A percentile compares a stretch with the other conserved stretches of the same genome.
These are phyloP conservation scores for Trichosanthes truncata DNA, from an alignment of 306 rosid genomes.

Conservation along the genomic window DNA sequence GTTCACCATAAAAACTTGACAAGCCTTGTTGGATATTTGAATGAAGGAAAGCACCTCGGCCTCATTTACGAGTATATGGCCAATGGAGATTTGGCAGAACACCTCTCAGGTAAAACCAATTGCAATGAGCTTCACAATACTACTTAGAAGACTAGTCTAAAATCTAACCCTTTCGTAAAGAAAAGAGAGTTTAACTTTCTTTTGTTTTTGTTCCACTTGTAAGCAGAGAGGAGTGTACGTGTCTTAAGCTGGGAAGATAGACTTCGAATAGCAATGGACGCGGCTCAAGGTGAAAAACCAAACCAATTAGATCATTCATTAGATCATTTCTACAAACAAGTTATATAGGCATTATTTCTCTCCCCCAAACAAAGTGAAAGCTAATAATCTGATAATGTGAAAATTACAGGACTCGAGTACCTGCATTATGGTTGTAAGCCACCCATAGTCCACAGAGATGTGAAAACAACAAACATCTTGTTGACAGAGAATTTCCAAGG, in stretches of 20 bases:
- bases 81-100: slow-evolving; percentile 18
- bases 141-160: background rate
- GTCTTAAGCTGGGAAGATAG: slow-evolving; percentile 29
- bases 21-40: slow-evolving; percentile 26
- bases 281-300: slow-evolving; percentile 25
- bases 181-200: background rate
- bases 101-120: slow-evolving; percentile 9
- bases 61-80: slow-evolving; percentile 25
- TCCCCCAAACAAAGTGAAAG: background rate
- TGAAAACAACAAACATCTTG: slow-evolving; percentile 27
- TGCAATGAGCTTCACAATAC: background rate
- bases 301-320: background rate
- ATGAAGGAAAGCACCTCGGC: slow-evolving; percentile 15
- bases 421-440: slow-evolving; percentile 43
- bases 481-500: slow-evolving; percentile 23
- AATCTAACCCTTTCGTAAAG: background rate
- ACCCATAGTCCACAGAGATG: slow-evolving; percentile 30
- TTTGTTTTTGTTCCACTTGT: background rate
- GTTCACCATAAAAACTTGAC: slow-evolving; percentile 29
- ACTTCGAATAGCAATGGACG: slow-evolving; percentile 27
- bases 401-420: slow-evolving; percentile 41
- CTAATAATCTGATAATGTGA: background rate
- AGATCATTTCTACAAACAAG: background rate
- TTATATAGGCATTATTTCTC: background rate
- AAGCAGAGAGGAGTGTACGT: background rate